Evolutionary conservation across 2,329 filamentous ascomycete species (phyloP).

Genomic region (Colletotrichum caudatum): DNA sequence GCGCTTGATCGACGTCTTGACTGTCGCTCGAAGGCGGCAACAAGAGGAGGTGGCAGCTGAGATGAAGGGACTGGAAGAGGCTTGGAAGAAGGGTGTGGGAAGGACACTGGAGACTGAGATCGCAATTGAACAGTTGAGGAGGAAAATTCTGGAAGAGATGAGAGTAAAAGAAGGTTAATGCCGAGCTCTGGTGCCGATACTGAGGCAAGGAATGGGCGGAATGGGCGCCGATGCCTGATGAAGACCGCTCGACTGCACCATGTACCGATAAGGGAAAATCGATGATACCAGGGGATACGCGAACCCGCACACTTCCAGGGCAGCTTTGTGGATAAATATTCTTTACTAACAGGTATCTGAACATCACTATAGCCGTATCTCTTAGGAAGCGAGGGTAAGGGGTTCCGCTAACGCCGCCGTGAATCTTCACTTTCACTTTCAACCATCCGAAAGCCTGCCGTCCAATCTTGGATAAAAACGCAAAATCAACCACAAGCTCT

Average conservation of each 20-base stretch:
- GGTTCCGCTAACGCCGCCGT: conserved; percentile 46
- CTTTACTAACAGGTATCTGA: conserved; percentile 49
- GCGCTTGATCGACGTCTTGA: conserved; percentile 78
- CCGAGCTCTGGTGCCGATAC: background rate
- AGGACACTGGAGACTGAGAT: conserved; percentile 88
- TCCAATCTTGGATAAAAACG: conserved; percentile 36
- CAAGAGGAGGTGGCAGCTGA: conserved; percentile 82
- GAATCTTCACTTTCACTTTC: conserved; percentile 32
- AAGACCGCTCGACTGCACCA: background rate
- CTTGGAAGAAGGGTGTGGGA: conserved; percentile 83
- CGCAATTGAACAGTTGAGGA: conserved; percentile 79
- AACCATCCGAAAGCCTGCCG: conserved; percentile 31
- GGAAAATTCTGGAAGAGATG: conserved; percentile 74
- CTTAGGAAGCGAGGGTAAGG: conserved; percentile 51
- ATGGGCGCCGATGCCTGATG: background rate
- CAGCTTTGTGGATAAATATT: conserved; percentile 26
- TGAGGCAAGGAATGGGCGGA: background rate
- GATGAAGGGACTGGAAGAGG: conserved; percentile 78
- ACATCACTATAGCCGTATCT: conserved; percentile 53
- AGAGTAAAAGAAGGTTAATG: conserved; percentile 43
- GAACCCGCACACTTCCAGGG: background rate
- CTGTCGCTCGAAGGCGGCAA: conserved; percentile 73
- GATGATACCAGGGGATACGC: conserved; percentile 27
- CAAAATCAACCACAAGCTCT: conserved; percentile 2
- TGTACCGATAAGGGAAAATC: conserved; percentile 9